phyloP scores from a whole-genome alignment of 2,329 filamentous ascomycete genomes.

The Cryphonectria parasitica region DNA sequence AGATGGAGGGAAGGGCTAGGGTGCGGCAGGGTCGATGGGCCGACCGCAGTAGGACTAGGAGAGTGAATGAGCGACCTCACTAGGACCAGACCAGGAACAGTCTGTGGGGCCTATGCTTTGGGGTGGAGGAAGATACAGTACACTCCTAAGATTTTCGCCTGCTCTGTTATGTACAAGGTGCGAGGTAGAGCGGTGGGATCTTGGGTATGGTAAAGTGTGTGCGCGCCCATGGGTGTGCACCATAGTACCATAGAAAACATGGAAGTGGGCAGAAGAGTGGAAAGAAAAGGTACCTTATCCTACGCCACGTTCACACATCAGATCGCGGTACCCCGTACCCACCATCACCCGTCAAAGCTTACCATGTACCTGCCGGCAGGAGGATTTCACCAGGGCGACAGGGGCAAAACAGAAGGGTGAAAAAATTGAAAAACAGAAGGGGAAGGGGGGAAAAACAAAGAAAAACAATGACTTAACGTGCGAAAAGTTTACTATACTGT shows the following conservation, averaged over 20 bases:
- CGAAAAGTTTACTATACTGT: conserved; percentile 4
- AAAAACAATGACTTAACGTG: conserved; percentile 1
- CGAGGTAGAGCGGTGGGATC: conserved; percentile 5
- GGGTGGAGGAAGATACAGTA: neutral
- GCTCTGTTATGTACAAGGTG: neutral
- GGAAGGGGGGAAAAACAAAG: neutral
- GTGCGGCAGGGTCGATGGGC: conserved; percentile 10
- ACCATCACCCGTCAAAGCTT: neutral
- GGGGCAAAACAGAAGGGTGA: neutral
- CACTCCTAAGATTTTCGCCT: neutral
- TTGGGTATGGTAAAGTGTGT: neutral
- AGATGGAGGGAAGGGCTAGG: conserved; percentile 5
- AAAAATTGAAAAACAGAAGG: neutral
- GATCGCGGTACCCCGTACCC: conserved; percentile 8
- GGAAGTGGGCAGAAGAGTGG: neutral
- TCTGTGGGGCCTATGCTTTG: conserved; percentile 7
- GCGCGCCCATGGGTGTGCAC: neutral
- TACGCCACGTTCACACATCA: neutral
- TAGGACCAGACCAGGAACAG: conserved; percentile 18
- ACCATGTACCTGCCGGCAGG: conserved; percentile 2
- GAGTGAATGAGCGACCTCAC: conserved; percentile 2
- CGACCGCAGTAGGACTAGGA: conserved; percentile 8
- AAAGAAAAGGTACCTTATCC: conserved; percentile 1
- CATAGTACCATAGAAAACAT: neutral
- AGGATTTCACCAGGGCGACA: neutral